Evolutionary conservation across 176 grass and related monocot genomes (phyloP).

Genomic region (Otatea glauca): DNA sequence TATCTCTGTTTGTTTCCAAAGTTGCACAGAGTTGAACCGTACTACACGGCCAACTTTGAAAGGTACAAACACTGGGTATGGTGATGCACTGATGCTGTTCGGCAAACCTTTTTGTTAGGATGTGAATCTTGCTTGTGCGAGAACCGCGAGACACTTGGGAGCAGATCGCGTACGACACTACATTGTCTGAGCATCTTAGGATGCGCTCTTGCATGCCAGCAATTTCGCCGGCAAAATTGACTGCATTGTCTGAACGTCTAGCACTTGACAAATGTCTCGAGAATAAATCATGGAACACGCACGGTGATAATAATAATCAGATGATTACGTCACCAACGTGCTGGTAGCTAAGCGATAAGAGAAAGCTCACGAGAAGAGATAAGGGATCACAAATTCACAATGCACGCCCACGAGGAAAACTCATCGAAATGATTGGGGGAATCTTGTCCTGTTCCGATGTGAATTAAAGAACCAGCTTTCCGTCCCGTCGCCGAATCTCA

Average conservation of each 20-base stretch:
- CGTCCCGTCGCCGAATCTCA: conserved; percentile 44
- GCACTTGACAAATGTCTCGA: conserved; percentile 38
- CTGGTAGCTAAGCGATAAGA: conserved; percentile 30
- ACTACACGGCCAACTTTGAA: not conserved
- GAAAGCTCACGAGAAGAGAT: conserved; percentile 29
- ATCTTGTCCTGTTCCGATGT: conserved; percentile 36
- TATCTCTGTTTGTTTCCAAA: conserved; percentile 26
- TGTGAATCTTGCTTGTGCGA: not conserved
- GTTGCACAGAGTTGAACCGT: not conserved
- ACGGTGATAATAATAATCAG: not conserved
- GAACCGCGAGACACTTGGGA: not conserved
- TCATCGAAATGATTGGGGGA: conserved; percentile 56
- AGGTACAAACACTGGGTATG: not conserved
- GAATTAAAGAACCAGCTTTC: conserved; percentile 48
- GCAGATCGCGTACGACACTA: not conserved
- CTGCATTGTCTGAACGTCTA: not conserved
- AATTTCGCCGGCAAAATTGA: conserved; percentile 42
- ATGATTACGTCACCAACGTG: conserved; percentile 30
- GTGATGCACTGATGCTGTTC: not conserved
- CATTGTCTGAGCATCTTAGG: not conserved
- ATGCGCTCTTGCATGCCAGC: not conserved
- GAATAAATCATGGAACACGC: conserved; percentile 8
- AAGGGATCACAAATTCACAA: not conserved
- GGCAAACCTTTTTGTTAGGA: conserved; percentile 18
- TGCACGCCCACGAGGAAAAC: conserved; percentile 4